Conservation (phyloP, 768 basidiomycete genomes). For the Lactarius sanguifluus region DNA sequence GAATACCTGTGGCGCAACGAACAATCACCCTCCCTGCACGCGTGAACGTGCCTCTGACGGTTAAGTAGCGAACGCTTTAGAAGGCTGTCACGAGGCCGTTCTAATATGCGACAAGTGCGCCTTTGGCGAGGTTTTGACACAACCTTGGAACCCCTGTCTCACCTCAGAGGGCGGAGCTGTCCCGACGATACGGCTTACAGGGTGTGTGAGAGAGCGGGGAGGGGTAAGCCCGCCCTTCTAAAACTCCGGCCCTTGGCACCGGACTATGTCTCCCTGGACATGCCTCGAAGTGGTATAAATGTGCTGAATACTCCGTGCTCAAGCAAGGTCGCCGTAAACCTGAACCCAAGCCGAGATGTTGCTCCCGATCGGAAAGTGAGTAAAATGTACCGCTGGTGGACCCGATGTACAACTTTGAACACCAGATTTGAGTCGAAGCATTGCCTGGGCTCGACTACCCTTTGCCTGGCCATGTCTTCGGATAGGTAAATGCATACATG, state of each 20-base stretch:
- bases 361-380: slow-evolving; percentile 8
- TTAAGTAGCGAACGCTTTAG: slow-evolving; percentile 7
- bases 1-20: slow-evolving; percentile 9
- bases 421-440: background rate
- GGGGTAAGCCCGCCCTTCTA: background rate
- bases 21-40: background rate
- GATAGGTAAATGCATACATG: background rate
- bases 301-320: background rate
- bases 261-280: background rate
- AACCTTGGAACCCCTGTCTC: slow-evolving; percentile 4
- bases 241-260: background rate
- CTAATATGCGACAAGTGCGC: background rate
- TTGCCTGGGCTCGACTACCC: background rate
- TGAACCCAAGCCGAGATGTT: slow-evolving; percentile 1
- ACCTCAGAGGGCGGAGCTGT: background rate
- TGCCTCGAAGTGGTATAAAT: background rate
- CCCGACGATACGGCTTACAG: background rate
- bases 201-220: background rate
- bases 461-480: background rate
- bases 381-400: background rate
- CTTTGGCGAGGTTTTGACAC: background rate
- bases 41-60: slow-evolving; percentile 8
- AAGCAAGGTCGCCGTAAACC: slow-evolving; percentile 8
- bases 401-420: background rate
- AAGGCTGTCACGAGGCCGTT: slow-evolving; percentile 4